Conservation (phyloP, 257 asterid species). For the Capsicum baccatum region DNA sequence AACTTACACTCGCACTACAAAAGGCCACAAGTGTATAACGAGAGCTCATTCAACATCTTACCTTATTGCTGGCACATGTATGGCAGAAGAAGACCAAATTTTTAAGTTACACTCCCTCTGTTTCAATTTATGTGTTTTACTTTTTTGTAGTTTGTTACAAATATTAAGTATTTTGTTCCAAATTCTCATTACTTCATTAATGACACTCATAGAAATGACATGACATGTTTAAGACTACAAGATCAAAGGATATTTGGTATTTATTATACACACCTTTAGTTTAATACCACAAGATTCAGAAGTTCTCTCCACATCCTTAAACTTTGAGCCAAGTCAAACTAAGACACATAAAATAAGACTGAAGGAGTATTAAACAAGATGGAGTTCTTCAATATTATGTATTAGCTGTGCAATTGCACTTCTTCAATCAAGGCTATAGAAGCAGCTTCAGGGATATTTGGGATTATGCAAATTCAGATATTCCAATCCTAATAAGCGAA, state of each 20-base stretch:
- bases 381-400: background rate
- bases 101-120: background rate
- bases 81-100: background rate
- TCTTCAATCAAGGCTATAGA: background rate
- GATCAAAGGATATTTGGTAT: background rate
- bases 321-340: background rate
- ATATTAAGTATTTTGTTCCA: background rate
- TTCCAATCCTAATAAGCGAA: background rate
- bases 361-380: background rate
- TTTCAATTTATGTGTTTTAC: background rate
- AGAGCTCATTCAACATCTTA: conserved; percentile 1
- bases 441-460: background rate
- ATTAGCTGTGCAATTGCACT: background rate
- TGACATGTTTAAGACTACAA: background rate
- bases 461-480: background rate
- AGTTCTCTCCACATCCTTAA: background rate
- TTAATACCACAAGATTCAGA: background rate
- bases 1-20: background rate
- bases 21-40: background rate
- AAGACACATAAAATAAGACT: background rate
- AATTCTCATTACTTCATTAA: background rate
- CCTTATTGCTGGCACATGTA: background rate
- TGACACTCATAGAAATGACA: background rate
- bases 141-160: background rate
- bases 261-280: background rate